These are phyloP conservation scores for Collariella sp. DNA, from an alignment of 495 filamentous ascomycete genomes.

Conservation along the genomic window DNA sequence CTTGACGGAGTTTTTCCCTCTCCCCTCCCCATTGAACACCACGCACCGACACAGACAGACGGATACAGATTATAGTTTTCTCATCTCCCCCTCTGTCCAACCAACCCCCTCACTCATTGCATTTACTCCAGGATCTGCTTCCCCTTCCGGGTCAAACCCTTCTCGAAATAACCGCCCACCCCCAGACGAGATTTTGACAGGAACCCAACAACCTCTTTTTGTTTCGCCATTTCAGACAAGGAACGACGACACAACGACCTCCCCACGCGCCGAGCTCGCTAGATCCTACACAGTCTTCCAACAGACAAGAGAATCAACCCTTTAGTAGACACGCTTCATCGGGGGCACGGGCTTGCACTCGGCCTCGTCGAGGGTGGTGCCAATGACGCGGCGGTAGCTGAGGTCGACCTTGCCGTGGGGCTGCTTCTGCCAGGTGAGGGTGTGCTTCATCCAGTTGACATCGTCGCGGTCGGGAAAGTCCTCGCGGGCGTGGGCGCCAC, in stretches of 20 bases:
- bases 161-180: too few relatives aligned
- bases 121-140: background rate
- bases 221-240: background rate
- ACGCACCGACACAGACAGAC: background rate
- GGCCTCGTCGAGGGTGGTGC: slow-evolving; percentile 72
- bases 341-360: slow-evolving; percentile 86
- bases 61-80: background rate
- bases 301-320: background rate
- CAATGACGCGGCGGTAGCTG: slow-evolving; percentile 67
- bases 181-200: too few relatives aligned
- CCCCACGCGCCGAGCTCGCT: background rate
- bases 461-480: slow-evolving; percentile 93
- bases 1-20: background rate
- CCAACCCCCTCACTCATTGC: background rate
- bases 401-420: slow-evolving; percentile 72
- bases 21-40: background rate
- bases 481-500: slow-evolving; percentile 91
- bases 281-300: background rate
- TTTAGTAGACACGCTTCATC: slow-evolving; percentile 76
- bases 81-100: background rate
- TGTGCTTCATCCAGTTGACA: slow-evolving; percentile 98
- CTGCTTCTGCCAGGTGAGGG: slow-evolving; percentile 83
- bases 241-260: background rate
- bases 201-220: background rate
- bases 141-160: background rate